phyloP scores from a whole-genome alignment of 2,329 filamentous ascomycete genomes.

The Sporothrix curviconia region DNA sequence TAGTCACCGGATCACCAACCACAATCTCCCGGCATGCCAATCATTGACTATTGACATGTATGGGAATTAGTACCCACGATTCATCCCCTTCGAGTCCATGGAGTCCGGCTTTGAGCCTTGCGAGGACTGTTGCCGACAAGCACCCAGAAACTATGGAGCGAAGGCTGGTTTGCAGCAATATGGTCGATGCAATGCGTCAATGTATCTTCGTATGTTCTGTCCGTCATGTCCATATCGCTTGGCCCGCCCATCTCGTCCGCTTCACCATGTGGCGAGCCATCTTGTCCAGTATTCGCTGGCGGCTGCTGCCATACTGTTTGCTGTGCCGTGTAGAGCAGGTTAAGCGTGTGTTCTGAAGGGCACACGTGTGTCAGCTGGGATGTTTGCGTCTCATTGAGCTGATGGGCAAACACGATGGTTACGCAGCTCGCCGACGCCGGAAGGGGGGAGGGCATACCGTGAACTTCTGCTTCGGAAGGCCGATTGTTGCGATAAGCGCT shows the following conservation, averaged over 20 bases:
- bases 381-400: too few species aligned
- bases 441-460: conserved; percentile 35
- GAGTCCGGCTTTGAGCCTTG: conserved; percentile 13
- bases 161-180: conserved; percentile 36
- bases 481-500: conserved; percentile 54
- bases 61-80: too few species aligned
- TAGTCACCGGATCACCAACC: too few species aligned
- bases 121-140: conserved; percentile 29
- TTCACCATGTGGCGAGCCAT: not conserved
- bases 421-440: too few species aligned
- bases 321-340: conserved; percentile 48
- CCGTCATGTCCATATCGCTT: not conserved
- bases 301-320: conserved; percentile 15
- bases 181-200: too few species aligned
- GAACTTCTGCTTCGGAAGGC: conserved; percentile 49
- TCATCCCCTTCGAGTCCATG: not conserved
- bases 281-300: not conserved
- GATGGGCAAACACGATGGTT: too few species aligned
- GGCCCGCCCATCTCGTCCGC: not conserved
- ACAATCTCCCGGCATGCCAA: too few species aligned
- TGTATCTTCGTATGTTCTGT: too few species aligned
- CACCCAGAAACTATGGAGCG: conserved; percentile 57
- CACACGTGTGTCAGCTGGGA: too few species aligned
- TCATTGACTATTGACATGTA: too few species aligned
- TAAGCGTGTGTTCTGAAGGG: conserved; percentile 55